phyloP scores from a whole-genome alignment of 441 rosid genomes.

The Gossypium davidsonii region DNA sequence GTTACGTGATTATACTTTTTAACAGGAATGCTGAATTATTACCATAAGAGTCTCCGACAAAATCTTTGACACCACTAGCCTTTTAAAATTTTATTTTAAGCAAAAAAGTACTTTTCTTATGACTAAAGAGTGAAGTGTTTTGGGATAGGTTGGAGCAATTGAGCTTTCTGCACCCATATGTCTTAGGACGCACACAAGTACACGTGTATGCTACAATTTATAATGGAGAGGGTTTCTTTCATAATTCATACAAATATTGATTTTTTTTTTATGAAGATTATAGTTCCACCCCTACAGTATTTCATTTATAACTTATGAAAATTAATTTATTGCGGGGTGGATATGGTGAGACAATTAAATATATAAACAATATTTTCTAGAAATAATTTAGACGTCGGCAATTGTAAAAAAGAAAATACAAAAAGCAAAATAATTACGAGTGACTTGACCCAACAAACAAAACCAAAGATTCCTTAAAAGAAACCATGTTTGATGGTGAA shows the following conservation, averaged over 20 bases:
- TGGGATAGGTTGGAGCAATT: background rate
- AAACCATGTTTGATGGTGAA: background rate
- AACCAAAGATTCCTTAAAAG: background rate
- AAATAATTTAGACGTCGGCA: no score
- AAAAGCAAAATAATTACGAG: no score
- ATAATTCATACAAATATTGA: no score
- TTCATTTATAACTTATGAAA: no score
- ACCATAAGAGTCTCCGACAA: background rate
- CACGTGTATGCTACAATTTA: background rate
- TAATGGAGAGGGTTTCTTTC: no score
- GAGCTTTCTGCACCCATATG: background rate
- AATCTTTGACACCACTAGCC: background rate
- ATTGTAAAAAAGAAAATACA: no score
- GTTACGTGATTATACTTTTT: background rate
- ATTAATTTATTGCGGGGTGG: no score
- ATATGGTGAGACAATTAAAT: no score
- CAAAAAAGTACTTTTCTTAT: background rate
- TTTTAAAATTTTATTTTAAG: no score
- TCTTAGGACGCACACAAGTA: background rate
- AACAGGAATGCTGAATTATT: background rate
- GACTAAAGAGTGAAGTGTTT: background rate
- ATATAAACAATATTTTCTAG: no score
- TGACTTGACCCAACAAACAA: conserved; percentile 7
- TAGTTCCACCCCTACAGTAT: no score
- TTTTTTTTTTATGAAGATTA: no score